phyloP scores from a whole-genome alignment of 1,284 basidiomycete species.

The Ganoderma leucocontextum region DNA sequence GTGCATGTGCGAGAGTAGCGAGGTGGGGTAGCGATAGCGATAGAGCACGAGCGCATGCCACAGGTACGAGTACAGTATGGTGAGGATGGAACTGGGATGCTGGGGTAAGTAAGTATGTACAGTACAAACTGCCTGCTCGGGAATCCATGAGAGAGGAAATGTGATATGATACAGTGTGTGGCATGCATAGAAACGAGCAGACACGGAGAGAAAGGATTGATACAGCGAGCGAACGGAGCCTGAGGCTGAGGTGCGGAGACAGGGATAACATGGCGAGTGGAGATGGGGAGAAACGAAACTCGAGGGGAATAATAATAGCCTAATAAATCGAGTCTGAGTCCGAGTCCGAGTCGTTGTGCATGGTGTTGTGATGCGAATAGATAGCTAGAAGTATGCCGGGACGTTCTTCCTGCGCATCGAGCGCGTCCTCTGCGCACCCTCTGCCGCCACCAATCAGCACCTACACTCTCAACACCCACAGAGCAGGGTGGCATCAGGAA shows the following conservation, averaged over 20 bases:
- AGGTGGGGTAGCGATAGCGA: constrained; percentile 7
- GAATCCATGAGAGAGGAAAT: not conserved
- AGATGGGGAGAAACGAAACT: not conserved
- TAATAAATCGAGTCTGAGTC: not conserved
- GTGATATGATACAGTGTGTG: constrained; percentile 20
- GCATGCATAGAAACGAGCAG: not conserved
- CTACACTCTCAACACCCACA: not conserved
- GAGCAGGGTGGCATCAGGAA: too few relatives aligned
- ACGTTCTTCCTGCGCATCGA: constrained; percentile 21
- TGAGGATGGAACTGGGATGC: not conserved
- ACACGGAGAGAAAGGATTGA: not conserved
- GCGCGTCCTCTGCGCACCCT: constrained; percentile 11
- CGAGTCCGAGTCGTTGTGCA: not conserved
- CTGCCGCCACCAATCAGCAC: not conserved
- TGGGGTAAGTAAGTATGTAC: not conserved
- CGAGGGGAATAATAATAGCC: constrained; percentile 15
- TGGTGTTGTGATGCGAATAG: not conserved
- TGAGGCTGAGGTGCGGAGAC: constrained; percentile 1
- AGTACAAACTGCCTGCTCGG: constrained; percentile 3
- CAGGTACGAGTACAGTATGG: not conserved
- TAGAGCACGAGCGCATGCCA: constrained; percentile 1
- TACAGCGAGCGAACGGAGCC: constrained; percentile 6
- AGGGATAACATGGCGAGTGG: constrained; percentile 15
- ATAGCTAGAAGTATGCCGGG: constrained; percentile 16
- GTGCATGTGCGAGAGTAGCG: not conserved